Conservation (phyloP, 2,329 filamentous ascomycete species). For the Tolypocladium sp. region DNA sequence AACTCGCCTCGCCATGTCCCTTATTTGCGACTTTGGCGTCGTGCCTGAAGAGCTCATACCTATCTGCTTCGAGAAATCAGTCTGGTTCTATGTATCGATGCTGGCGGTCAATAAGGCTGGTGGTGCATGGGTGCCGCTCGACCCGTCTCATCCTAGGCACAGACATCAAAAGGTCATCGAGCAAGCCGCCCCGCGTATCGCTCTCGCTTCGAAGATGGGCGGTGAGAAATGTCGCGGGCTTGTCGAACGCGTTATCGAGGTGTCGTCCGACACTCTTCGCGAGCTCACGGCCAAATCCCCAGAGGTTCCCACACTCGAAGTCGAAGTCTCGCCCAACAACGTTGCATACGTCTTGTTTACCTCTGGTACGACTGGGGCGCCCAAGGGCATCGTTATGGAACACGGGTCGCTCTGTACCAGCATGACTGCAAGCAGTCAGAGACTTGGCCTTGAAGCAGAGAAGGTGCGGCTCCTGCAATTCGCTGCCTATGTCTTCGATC, state of each 20-base stretch:
- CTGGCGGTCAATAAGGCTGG: conserved; percentile 5
- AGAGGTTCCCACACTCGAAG: neutral
- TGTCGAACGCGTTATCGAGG: too few relatives aligned
- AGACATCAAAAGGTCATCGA: too few relatives aligned
- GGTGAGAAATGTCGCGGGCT: neutral
- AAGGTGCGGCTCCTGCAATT: conserved; percentile 4
- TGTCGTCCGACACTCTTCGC: too few relatives aligned
- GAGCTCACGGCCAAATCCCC: neutral
- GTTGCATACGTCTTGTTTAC: conserved; percentile 45
- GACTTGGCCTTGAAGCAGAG: too few relatives aligned
- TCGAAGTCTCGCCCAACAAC: too few relatives aligned
- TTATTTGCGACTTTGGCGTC: conserved; percentile 20
- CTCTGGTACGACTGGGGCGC: conserved; percentile 47
- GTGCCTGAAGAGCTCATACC: conserved; percentile 17
- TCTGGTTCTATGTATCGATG: conserved; percentile 17
- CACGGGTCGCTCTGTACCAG: neutral
- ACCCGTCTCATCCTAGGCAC: too few relatives aligned
- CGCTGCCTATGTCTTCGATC: conserved; percentile 6
- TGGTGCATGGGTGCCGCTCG: too few relatives aligned
- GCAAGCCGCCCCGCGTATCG: too few relatives aligned
- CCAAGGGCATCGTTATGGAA: conserved; percentile 43
- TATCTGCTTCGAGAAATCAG: conserved; percentile 22
- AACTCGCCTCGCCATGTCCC: conserved; percentile 22
- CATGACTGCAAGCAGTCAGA: neutral
- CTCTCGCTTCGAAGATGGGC: neutral